These are phyloP conservation scores for Fusarium clavum DNA, from an alignment of 2,329 filamentous ascomycete genomes.

Conservation along the genomic window DNA sequence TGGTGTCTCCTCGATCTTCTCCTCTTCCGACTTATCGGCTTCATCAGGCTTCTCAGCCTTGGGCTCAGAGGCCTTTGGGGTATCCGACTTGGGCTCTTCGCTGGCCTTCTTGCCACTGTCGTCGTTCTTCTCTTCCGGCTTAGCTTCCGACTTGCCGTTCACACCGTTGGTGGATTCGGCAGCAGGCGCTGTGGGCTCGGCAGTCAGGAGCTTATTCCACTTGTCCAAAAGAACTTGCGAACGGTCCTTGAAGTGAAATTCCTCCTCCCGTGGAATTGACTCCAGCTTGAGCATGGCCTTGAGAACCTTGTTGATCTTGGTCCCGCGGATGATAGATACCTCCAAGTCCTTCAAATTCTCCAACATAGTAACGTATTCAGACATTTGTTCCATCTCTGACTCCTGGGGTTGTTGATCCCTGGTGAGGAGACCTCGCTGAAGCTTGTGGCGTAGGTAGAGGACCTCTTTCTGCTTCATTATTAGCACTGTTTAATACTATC, in stretches of 20 bases:
- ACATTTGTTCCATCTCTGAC: slow-evolving; percentile 83
- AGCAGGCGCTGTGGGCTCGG: slow-evolving; percentile 60
- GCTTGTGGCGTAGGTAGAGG: slow-evolving; percentile 91
- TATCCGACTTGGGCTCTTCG: slow-evolving; percentile 54
- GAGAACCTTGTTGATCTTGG: slow-evolving; percentile 99
- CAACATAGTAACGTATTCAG: slow-evolving; percentile 81
- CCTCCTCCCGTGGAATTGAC: slow-evolving; percentile 86
- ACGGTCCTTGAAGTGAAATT: slow-evolving; percentile 88
- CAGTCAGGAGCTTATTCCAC: slow-evolving; percentile 87
- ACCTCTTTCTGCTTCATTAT: slow-evolving; percentile 73
- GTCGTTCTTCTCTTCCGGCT: slow-evolving; percentile 56
- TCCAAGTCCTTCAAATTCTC: slow-evolving; percentile 85
- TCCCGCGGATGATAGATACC: slow-evolving; percentile 85
- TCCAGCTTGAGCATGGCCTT: slow-evolving; percentile 92
- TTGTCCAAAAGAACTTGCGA: slow-evolving; percentile 83
- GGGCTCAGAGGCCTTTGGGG: slow-evolving; percentile 46
- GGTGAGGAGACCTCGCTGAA: slow-evolving; percentile 93
- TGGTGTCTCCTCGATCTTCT: slow-evolving; percentile 28
- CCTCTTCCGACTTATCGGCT: slow-evolving; percentile 33
- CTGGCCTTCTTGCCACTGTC: slow-evolving; percentile 55
- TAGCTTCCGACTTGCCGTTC: slow-evolving; percentile 57
- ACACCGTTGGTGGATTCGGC: slow-evolving; percentile 59
- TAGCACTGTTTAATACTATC: slow-evolving; percentile 43
- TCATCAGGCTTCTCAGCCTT: slow-evolving; percentile 44
- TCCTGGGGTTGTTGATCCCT: slow-evolving; percentile 87